These are phyloP conservation scores for Sporothrix pseudoabietina DNA, from an alignment of 2,329 filamentous ascomycete species.

Conservation along the genomic window DNA sequence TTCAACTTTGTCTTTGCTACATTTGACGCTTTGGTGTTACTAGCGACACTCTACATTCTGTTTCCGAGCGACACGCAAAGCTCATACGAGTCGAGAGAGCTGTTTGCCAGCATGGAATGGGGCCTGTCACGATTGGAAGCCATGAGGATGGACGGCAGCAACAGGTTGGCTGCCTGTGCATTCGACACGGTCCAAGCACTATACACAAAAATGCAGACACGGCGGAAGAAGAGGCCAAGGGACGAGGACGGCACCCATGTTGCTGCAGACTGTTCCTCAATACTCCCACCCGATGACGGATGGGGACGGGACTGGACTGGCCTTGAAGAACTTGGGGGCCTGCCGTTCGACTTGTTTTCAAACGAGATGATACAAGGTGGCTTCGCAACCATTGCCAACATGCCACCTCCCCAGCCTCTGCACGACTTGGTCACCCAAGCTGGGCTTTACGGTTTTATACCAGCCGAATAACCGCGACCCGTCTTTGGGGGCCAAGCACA, in stretches of 20 bases:
- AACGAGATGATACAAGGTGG: not conserved
- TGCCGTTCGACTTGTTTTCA: not conserved
- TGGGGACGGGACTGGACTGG: not conserved
- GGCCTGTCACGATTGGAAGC: not conserved
- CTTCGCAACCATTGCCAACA: not conserved
- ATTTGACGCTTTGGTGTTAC: slow-evolving; percentile 19
- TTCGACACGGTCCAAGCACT: not conserved
- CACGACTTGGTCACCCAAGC: not conserved
- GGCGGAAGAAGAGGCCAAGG: slow-evolving; percentile 1
- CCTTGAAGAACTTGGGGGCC: not conserved
- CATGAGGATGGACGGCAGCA: not conserved
- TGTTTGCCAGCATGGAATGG: slow-evolving; percentile 17
- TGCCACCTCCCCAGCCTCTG: slow-evolving; percentile 1
- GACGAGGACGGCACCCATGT: not conserved
- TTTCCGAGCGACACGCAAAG: not conserved
- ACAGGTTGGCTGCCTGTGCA: not conserved
- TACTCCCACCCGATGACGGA: not conserved
- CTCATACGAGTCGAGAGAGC: not conserved
- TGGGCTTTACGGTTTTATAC: not conserved
- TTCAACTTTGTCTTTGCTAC: slow-evolving; percentile 23
- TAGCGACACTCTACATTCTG: slow-evolving; percentile 10
- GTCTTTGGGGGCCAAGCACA: too few relatives aligned
- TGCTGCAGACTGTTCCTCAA: not conserved
- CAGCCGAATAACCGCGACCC: too few relatives aligned
- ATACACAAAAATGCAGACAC: slow-evolving; percentile 5